phyloP scores from a whole-genome alignment of 2,329 filamentous ascomycete species.

The Calonectria pseudoreteaudii region DNA sequence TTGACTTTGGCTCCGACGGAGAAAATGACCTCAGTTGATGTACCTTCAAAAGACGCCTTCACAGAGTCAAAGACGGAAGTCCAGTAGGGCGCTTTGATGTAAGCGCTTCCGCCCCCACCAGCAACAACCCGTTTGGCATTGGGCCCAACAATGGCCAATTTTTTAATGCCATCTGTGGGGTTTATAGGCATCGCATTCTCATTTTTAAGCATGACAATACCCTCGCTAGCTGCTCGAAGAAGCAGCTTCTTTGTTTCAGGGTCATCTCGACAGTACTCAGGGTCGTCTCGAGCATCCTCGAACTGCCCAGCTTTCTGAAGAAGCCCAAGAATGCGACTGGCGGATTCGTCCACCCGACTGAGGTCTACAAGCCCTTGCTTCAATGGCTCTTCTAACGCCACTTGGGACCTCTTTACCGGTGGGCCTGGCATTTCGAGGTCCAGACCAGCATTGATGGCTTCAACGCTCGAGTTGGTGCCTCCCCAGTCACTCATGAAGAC shows the following conservation, averaged over 20 bases:
- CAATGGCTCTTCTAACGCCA: neutral
- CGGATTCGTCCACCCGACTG: neutral
- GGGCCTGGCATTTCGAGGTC: neutral
- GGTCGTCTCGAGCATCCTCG: neutral
- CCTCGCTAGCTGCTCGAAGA: neutral
- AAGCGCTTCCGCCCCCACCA: neutral
- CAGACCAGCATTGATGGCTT: neutral
- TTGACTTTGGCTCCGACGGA: neutral
- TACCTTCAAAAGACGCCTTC: neutral
- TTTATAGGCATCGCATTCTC: neutral
- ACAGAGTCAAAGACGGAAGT: neutral
- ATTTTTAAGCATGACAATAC: neutral
- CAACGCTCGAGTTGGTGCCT: neutral
- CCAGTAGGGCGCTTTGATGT: slow-evolving; percentile 2
- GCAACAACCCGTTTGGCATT: neutral
- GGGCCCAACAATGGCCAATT: neutral
- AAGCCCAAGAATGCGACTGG: neutral
- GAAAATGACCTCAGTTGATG: neutral
- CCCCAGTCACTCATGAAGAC: neutral
- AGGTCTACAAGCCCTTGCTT: neutral
- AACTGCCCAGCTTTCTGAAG: neutral
- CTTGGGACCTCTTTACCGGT: neutral
- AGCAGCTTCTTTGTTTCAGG: neutral
- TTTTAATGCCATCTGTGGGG: neutral
- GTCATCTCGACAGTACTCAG: neutral